Evolutionary conservation across 164 flowering plant species (phyloP), one percentile per base, ranked within the genome.

Genomic region (Stephania cephalantha): DNA sequence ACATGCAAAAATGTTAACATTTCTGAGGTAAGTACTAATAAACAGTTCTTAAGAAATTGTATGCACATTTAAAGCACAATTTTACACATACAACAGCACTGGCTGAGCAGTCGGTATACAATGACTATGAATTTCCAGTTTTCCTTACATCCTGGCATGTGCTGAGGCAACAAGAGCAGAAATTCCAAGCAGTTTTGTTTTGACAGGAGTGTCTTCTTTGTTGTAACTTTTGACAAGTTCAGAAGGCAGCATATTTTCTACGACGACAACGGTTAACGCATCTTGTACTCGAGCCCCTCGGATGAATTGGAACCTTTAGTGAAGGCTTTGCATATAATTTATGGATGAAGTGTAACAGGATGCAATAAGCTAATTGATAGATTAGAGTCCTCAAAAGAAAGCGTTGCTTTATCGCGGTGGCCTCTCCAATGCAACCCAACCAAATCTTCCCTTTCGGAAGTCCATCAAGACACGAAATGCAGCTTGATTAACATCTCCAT

Each of bases 381-480:
- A 29, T 22, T 63, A 18, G 42, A 66, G 44, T 18, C 70, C 48
- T 66, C 10, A 10, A n/a, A 20, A 25, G 44, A 65, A 46, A 17
- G 20, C 35, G 15, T 18, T 20, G 48, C 7, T 20, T 77, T 74
- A 85, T 71, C 78, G 80, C 2, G 97, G 99, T 79, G 99, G 99
- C 77, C 92, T 87, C 89, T 96, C 99, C 65, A 96, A 76, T 48
- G 95, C 79, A 73, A 86, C 72, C 97, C 97, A 93, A 77, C 98
- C 99, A 78, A 96, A 91, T 81, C 84, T 96, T 46, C 98, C 99
- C 83, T 92, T 94, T 9, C 97, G 84, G 80, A 90, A 96, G 79
- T 96, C 99, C 64, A 89, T 73, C 86, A 96, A 82, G 69, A 94
- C 79, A 6, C 99, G 90, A 53, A 91, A 94, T 69, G 99, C 87